Evolutionary conservation across 495 filamentous ascomycete species (phyloP).

Genomic region (Usnea hakonensis): DNA sequence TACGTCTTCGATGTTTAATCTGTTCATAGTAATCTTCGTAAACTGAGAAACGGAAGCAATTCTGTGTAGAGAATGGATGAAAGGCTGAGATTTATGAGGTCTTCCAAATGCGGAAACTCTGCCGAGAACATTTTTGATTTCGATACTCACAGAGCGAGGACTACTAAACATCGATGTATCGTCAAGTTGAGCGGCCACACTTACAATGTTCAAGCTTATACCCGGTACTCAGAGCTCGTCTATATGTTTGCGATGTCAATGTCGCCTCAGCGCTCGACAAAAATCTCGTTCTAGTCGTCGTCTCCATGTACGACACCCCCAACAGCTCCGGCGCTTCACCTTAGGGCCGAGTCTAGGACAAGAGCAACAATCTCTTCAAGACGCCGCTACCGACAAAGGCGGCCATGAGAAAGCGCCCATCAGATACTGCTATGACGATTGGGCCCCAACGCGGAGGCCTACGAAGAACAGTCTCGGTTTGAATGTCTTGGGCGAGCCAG

Average conservation of each 20-base stretch:
- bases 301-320: not conserved
- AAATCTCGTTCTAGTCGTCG: not conserved
- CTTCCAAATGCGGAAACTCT: too few relatives aligned
- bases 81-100: too few relatives aligned
- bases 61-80: too few relatives aligned
- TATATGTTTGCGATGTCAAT: slow-evolving; percentile 15
- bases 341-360: not conserved
- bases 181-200: not conserved
- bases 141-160: too few relatives aligned
- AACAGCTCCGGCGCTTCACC: slow-evolving; percentile 5
- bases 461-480: slow-evolving; percentile 25
- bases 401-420: not conserved
- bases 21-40: too few relatives aligned
- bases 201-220: slow-evolving; percentile 10
- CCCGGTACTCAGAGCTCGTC: slow-evolving; percentile 1
- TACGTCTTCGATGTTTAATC: too few relatives aligned
- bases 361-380: slow-evolving; percentile 1
- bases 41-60: too few relatives aligned
- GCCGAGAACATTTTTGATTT: not conserved
- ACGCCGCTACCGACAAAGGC: not conserved
- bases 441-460: not conserved
- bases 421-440: not conserved
- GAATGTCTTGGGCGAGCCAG: slow-evolving; percentile 36
- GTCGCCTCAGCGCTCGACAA: slow-evolving; percentile 1
- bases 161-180: too few relatives aligned